A percentile compares a stretch with the other conserved stretches of the same genome.
Evolutionary conservation across 257 asterid species (phyloP).

Genomic region (Coffea canephora): DNA sequence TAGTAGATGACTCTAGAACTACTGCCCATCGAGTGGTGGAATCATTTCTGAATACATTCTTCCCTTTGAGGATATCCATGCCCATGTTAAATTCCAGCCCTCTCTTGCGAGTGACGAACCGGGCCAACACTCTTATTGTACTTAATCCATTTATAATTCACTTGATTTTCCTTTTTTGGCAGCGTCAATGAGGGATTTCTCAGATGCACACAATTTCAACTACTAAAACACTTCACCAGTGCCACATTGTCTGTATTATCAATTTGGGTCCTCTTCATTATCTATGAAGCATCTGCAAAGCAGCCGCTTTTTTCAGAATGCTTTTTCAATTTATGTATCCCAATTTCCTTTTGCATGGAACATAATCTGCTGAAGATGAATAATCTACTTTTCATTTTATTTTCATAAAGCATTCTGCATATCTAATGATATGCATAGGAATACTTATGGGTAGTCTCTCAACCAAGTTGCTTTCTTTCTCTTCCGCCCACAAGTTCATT

Average conservation of each 20-base stretch:
- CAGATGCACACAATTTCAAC: conserved; percentile 88
- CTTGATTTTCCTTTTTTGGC: conserved; percentile 27
- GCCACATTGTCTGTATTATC: conserved; percentile 89
- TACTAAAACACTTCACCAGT: conserved; percentile 90
- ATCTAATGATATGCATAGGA: too few species aligned
- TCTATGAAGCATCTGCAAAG: conserved; percentile 13
- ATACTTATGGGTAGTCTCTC: too few species aligned
- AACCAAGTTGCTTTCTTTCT: too few species aligned
- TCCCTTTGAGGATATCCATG: conserved; percentile 93
- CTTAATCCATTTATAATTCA: not conserved
- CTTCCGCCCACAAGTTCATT: too few species aligned
- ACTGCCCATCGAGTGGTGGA: conserved; percentile 50
- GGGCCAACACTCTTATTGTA: not conserved
- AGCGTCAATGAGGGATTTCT: conserved; percentile 96
- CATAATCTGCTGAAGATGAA: too few species aligned
- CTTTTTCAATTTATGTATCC: too few species aligned
- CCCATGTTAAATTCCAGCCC: not conserved
- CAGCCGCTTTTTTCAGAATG: too few species aligned
- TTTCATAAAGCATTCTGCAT: too few species aligned
- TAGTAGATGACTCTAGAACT: too few species aligned
- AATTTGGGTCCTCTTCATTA: conserved; percentile 76
- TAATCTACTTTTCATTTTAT: too few species aligned
- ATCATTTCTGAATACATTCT: conserved; percentile 72
- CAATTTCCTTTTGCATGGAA: too few species aligned
- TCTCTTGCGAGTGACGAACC: not conserved